A percentile compares a stretch with the other conserved stretches of the same genome.
These are phyloP conservation scores for Aspergillus puulaauensis DNA, from an alignment of 2,329 filamentous ascomycete species.

Conservation along the genomic window DNA sequence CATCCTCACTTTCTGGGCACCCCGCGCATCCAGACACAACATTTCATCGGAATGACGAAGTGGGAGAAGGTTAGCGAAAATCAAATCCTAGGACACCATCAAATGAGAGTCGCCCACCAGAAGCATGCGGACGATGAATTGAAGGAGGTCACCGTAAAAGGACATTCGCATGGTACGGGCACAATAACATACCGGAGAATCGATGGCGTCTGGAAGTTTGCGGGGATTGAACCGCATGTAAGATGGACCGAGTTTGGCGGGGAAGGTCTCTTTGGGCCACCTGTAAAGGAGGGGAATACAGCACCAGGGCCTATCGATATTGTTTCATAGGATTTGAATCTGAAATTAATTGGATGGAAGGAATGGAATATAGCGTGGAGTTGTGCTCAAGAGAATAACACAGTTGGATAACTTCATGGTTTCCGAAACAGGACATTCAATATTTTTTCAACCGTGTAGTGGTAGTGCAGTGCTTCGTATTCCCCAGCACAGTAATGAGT, in stretches of 20 bases:
- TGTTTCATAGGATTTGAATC: no score
- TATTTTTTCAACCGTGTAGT: no score
- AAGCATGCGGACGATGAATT: slow-evolving; percentile 50
- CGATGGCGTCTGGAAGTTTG: slow-evolving; percentile 58
- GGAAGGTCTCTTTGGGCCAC: slow-evolving; percentile 1
- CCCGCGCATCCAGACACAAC: slow-evolving; percentile 58
- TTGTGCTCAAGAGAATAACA: no score
- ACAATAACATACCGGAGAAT: slow-evolving; percentile 56
- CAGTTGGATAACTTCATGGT: no score
- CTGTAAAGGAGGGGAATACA: background rate
- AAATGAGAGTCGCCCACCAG: slow-evolving; percentile 60
- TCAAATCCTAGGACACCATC: slow-evolving; percentile 56
- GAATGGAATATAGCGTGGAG: no score
- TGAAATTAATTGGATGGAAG: no score
- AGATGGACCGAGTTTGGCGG: slow-evolving; percentile 14
- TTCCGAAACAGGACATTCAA: no score
- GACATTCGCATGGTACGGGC: slow-evolving; percentile 56
- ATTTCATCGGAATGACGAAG: slow-evolving; percentile 57
- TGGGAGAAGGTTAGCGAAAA: slow-evolving; percentile 56
- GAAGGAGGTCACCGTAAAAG: slow-evolving; percentile 50
- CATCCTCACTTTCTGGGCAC: slow-evolving; percentile 55
- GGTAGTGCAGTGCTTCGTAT: no score
- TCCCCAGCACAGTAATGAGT: no score
- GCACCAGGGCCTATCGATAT: background rate
- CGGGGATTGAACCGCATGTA: slow-evolving; percentile 48